Base-by-base conservation (phyloP, 176 grass and related monocot genomes). In the Avena insularis region DNA sequence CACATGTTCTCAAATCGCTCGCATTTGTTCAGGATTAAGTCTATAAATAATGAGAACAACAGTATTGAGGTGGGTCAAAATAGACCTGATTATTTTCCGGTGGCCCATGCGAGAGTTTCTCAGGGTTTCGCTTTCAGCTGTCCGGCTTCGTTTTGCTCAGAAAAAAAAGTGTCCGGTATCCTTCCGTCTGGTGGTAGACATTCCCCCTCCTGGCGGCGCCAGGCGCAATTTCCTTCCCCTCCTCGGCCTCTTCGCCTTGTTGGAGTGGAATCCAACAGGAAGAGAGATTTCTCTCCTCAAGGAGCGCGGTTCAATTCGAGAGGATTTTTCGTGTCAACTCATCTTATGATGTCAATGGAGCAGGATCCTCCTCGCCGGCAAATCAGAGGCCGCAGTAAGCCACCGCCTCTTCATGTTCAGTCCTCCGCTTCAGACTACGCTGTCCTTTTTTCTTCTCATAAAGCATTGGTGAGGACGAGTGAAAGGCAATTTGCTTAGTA, bases 311-410 rank as follows among this genome's bases (percentile, higher is more conserved):
- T 40, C 5, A 40, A 58, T 17, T 20, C 33, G 3, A 45, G 68
- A 43, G 40, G 65, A 68, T 40, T 40, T 3, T 19, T 38, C 33
- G 1, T 40, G 15, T 43, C 1, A 4, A 40, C 4, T 40, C 70
- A 73, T 48, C 35, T 19, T 12, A 45, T 10, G 36, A 54, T 33
- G 46, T 56, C 75, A 50, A 31, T 53, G 73, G 23, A 54, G 73
- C 73, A 29, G 25, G 23, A 76, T 27, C 23, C 47, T 71, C 73
- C 4, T 49, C 43, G n/a, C 46, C 9, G 45, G 45, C 20, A 74
- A 75, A 29, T 48, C 72, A 23, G 53, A 31, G 21, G 48, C 74
- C 25, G 14, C 27, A 25, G 74, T 77, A 77, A 77, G 74, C 51
- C 51, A 33, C 75, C 43, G 5, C 27, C 50, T 33, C 74, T 46